phyloP scores from a whole-genome alignment of 805 yeast genomes.

The Blastobotrys peoriensis region DNA sequence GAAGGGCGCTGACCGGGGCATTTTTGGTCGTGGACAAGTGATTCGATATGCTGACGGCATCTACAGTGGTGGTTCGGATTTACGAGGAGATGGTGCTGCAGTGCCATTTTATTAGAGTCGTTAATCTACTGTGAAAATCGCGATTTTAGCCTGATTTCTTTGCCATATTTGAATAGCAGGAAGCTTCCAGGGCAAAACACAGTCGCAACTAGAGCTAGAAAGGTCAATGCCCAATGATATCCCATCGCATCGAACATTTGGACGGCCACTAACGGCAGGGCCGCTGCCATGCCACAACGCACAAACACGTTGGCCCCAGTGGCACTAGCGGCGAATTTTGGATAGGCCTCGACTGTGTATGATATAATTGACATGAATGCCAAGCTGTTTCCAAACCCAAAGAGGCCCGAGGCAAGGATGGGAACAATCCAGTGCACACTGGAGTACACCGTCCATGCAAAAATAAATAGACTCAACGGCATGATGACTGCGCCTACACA shows the following conservation, averaged over 20 bases:
- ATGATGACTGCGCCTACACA: constrained; percentile 43
- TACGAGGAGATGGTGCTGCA: constrained; percentile 83
- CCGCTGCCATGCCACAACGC: constrained; percentile 69
- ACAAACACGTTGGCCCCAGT: constrained; percentile 79
- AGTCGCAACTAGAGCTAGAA: constrained; percentile 45
- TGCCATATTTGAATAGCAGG: constrained; percentile 39
- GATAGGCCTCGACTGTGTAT: constrained; percentile 25
- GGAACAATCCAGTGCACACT: constrained; percentile 47
- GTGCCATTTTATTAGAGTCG: constrained; percentile 34
- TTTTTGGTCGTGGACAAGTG: constrained; percentile 56
- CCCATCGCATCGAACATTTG: constrained; percentile 73
- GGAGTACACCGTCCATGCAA: constrained; percentile 45
- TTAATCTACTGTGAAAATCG: constrained; percentile 11
- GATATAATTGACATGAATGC: constrained; percentile 31
- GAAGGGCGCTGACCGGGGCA: constrained; percentile 31
- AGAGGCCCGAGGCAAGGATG: constrained; percentile 53
- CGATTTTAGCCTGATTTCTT: constrained; percentile 28
- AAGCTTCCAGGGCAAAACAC: constrained; percentile 46
- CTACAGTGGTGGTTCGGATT: constrained; percentile 69
- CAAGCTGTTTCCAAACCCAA: constrained; percentile 33
- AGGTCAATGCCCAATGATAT: constrained; percentile 67
- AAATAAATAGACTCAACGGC: constrained; percentile 43
- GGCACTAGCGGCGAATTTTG: constrained; percentile 67
- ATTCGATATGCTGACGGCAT: constrained; percentile 43
- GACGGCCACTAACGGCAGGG: constrained; percentile 75